These are phyloP conservation scores for Actinidia polygama DNA, from an alignment of 179 eudicot genomes.

Conservation along the genomic window DNA sequence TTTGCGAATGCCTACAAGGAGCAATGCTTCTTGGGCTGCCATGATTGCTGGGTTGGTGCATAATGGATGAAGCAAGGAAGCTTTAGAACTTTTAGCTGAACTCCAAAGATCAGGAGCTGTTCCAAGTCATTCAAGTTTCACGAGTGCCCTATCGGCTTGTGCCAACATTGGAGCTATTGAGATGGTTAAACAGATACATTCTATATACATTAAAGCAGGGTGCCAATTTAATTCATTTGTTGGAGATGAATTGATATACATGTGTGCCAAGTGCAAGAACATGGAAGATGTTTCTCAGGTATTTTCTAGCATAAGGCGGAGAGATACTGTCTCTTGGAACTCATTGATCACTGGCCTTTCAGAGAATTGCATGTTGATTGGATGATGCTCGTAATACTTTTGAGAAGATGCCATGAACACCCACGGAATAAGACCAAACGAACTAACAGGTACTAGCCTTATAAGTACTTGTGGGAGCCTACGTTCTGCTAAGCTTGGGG, in stretches of 20 bases:
- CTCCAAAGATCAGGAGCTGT: slow-evolving; percentile 38
- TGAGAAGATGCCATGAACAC: slow-evolving; percentile 51
- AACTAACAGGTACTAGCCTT: slow-evolving; percentile 36
- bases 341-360: slow-evolving; percentile 41
- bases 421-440: slow-evolving; percentile 38
- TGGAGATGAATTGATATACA: slow-evolving; percentile 49
- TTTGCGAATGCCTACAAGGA: slow-evolving; percentile 36
- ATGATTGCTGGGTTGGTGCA: slow-evolving; percentile 47
- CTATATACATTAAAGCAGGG: slow-evolving; percentile 37
- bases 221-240: slow-evolving; percentile 36
- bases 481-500: slow-evolving; percentile 44
- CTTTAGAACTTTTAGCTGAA: slow-evolving; percentile 40
- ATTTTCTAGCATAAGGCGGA: slow-evolving; percentile 38
- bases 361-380: slow-evolving; percentile 37
- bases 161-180: slow-evolving; percentile 44
- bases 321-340: slow-evolving; percentile 53
- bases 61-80: slow-evolving; percentile 39
- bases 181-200: slow-evolving; percentile 50
- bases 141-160: slow-evolving; percentile 51
- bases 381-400: slow-evolving; percentile 40
- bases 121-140: slow-evolving; percentile 47
- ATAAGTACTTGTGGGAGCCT: slow-evolving; percentile 44
- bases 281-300: slow-evolving; percentile 51
- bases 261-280: slow-evolving; percentile 52
- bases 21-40: slow-evolving; percentile 54